A percentile compares a stretch with the other conserved stretches of the same genome.
phyloP scores from a whole-genome alignment of 257 asterid genomes.

The Plantago ovata region DNA sequence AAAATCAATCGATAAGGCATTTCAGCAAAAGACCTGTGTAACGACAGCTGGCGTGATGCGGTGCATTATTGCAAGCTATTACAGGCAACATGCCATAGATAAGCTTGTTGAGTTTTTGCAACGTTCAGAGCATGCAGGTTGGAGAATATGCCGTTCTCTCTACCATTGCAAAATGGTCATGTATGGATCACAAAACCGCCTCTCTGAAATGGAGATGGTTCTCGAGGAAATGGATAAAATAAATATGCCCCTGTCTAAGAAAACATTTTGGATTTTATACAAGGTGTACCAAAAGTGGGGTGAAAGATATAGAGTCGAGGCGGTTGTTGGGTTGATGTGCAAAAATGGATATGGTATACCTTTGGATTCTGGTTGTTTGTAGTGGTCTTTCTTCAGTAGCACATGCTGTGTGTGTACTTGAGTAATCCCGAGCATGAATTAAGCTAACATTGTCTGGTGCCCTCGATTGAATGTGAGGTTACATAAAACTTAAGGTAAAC shows the following conservation, averaged over 20 bases:
- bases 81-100: conserved; percentile 70
- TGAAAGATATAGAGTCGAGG: conserved; percentile 49
- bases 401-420: neutral
- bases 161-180: conserved; percentile 87
- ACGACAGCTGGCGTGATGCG: conserved; percentile 43
- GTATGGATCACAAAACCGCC: conserved; percentile 62
- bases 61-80: conserved; percentile 60
- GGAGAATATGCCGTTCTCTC: conserved; percentile 68
- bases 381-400: conserved; percentile 7
- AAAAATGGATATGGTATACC: conserved; percentile 51
- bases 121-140: conserved; percentile 66
- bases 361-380: conserved; percentile 23
- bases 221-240: conserved; percentile 60
- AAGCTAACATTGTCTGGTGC: conserved; percentile 14
- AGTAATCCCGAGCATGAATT: conserved; percentile 22
- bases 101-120: conserved; percentile 54
- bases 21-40: conserved; percentile 41
- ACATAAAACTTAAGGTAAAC: conserved; percentile 25
- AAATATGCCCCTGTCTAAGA: conserved; percentile 48
- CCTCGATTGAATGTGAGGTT: conserved; percentile 5
- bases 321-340: conserved; percentile 65
- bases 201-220: conserved; percentile 82
- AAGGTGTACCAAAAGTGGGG: conserved; percentile 48
- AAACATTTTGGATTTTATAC: conserved; percentile 60
- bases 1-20: conserved; percentile 53